phyloP scores from a whole-genome alignment of 345 rosid species.

The Corchorus olitorius region DNA sequence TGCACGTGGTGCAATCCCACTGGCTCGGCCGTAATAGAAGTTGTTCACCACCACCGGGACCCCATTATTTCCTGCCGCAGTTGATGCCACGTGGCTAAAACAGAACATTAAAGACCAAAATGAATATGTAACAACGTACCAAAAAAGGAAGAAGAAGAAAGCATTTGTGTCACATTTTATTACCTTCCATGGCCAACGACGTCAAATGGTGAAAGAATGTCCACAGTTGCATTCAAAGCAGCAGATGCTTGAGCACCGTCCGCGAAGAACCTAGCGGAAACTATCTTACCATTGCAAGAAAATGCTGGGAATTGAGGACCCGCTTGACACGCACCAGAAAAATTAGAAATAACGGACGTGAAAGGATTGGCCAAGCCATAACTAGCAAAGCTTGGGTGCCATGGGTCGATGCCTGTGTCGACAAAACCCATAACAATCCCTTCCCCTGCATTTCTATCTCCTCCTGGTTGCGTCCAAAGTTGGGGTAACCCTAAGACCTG shows the following conservation, averaged over 20 bases:
- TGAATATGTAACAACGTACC: background rate
- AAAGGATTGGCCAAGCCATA: conserved; percentile 39
- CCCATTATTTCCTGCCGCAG: conserved; percentile 77
- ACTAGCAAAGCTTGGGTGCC: conserved; percentile 67
- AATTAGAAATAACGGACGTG: conserved; percentile 48
- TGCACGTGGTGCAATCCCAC: conserved; percentile 90
- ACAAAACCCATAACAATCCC: conserved; percentile 78
- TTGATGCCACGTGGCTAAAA: conserved; percentile 81
- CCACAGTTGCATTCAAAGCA: conserved; percentile 60
- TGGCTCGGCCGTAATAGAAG: conserved; percentile 67
- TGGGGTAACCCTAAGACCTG: conserved; percentile 63
- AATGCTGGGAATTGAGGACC: conserved; percentile 60
- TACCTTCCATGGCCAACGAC: conserved; percentile 90
- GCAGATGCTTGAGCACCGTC: conserved; percentile 75
- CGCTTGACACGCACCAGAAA: conserved; percentile 69
- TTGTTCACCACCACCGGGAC: conserved; percentile 77
- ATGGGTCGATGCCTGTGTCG: conserved; percentile 78
- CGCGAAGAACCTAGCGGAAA: conserved; percentile 74
- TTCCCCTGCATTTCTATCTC: conserved; percentile 54
- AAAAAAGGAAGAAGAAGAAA: background rate
- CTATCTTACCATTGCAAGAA: conserved; percentile 82
- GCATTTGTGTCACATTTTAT: background rate
- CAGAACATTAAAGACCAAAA: background rate
- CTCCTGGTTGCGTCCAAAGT: conserved; percentile 54
- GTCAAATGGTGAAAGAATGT: conserved; percentile 79